Base-by-base conservation (phyloP, 2,329 filamentous ascomycete species). In the Diaporthe citriasiana region DNA sequence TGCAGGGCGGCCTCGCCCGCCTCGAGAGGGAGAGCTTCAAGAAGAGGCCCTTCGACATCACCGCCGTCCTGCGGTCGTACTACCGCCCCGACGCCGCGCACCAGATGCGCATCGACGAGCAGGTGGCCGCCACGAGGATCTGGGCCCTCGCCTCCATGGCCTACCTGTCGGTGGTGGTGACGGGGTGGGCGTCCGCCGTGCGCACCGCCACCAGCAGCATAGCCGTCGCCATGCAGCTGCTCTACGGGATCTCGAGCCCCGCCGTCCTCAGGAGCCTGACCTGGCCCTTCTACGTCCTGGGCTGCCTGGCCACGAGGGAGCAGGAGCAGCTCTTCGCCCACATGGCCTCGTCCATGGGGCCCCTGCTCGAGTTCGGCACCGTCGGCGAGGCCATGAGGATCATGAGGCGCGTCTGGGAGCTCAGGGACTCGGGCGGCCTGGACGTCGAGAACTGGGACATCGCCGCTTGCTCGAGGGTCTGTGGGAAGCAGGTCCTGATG, bases 271-370 rank as follows among this genome's bases (percentile, higher is more conserved):
- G 77, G 27, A 81, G 79, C 7, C 51, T 81, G 27, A 68, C 78
- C 25, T 80, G 79, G 79, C 79, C 79, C 10, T 80, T 81, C 68
- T 78, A 76, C 25, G 76, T 81, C 45, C 78, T 79, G 22, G 79
- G 80, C 5, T 81, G 79, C 63, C 76, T 80, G 35, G 77, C 76
- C 22, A 72, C 73, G 13, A 42, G 72, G 2, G 78, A 76, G n/a
- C 74, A 78, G 53, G 73, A 79, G 40, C n/a, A 76, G n/a, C 74
- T 79, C 57, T 79, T 79, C 73, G 60, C 71, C 27, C 74, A 74
- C 22, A 74, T 79, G 42, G 75, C 80, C 1, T 60, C 50, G 27
- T 70, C 66, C 4, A 78, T 81, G 77, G 78, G 78, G 22, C 70
- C 73, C 19, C 59, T 81, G 74, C 73, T 76, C 22, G 76, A 79